Percentiles rank a stretch among this genome's conserved stretches.
phyloP scores from a whole-genome alignment of 768 basidiomycete genomes.

The Rhizopogon vinicolor region DNA sequence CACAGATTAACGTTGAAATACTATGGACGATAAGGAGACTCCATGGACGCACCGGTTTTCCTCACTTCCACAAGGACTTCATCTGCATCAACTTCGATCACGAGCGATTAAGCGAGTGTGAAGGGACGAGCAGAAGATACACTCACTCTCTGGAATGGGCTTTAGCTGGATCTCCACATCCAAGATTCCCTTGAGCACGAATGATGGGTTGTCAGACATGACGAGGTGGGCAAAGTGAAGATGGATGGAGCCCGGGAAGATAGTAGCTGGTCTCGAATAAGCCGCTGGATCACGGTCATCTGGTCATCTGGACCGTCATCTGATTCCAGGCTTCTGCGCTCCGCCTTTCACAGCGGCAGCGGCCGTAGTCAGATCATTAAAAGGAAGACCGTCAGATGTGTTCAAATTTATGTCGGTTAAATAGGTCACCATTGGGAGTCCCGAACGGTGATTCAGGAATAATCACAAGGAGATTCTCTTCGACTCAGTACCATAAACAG shows the following conservation, averaged over 20 bases:
- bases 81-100: conserved; percentile 50
- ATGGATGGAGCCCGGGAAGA: conserved; percentile 2
- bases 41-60: conserved; percentile 66
- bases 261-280: neutral
- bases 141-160: conserved; percentile 67
- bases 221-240: conserved; percentile 9
- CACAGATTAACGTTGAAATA: conserved; percentile 7
- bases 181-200: conserved; percentile 67
- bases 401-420: too few species aligned
- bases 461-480: too few species aligned
- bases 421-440: too few species aligned
- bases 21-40: neutral
- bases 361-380: too few species aligned
- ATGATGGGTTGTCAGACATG: conserved; percentile 77
- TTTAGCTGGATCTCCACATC: conserved; percentile 69
- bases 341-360: too few species aligned
- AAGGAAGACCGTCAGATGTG: too few species aligned
- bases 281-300: neutral
- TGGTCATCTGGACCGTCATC: neutral
- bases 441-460: too few species aligned
- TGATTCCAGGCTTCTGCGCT: neutral
- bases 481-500: too few species aligned
- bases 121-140: neutral
- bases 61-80: conserved; percentile 89
- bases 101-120: conserved; percentile 5